Conservation (phyloP, 2,329 filamentous ascomycete genomes). For the Chaetomiaceae sp. region DNA sequence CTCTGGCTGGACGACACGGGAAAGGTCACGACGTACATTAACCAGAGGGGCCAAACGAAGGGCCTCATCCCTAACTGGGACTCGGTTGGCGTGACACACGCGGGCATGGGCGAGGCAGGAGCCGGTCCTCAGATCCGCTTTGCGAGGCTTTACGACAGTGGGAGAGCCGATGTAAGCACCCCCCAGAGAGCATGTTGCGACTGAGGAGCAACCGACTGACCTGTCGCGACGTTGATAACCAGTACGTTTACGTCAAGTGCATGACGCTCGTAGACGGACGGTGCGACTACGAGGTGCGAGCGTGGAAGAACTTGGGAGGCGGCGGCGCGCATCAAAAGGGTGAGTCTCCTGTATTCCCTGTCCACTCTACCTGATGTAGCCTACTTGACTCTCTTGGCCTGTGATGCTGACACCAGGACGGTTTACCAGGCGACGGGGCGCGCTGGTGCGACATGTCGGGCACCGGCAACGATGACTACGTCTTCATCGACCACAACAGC, state of each 20-base stretch:
- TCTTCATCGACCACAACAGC: constrained; percentile 5
- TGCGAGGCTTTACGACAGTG: constrained; percentile 1
- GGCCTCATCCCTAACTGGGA: constrained; percentile 22
- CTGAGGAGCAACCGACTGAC: too few species aligned
- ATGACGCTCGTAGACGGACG: background rate
- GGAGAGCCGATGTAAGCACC: background rate
- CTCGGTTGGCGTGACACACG: constrained; percentile 22
- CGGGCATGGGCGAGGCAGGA: constrained; percentile 11
- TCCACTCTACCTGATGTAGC: too few species aligned
- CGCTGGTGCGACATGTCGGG: constrained; percentile 15
- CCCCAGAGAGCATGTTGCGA: too few species aligned
- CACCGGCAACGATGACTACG: constrained; percentile 3
- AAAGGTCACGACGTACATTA: constrained; percentile 23
- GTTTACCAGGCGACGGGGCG: constrained; percentile 1
- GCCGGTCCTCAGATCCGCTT: constrained; percentile 6
- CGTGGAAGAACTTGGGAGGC: constrained; percentile 1
- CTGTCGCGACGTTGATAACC: too few species aligned
- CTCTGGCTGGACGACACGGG: constrained; percentile 24
- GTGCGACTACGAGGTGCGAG: constrained; percentile 1
- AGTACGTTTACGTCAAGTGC: constrained; percentile 5
- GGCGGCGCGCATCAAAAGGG: constrained; percentile 1
- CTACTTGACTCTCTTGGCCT: too few species aligned
- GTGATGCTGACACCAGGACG: background rate
- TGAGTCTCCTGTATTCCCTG: too few species aligned
- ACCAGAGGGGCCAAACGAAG: constrained; percentile 23